phyloP scores from a whole-genome alignment of 495 filamentous ascomycete genomes.

The Hypomontagnella submonticulosa region DNA sequence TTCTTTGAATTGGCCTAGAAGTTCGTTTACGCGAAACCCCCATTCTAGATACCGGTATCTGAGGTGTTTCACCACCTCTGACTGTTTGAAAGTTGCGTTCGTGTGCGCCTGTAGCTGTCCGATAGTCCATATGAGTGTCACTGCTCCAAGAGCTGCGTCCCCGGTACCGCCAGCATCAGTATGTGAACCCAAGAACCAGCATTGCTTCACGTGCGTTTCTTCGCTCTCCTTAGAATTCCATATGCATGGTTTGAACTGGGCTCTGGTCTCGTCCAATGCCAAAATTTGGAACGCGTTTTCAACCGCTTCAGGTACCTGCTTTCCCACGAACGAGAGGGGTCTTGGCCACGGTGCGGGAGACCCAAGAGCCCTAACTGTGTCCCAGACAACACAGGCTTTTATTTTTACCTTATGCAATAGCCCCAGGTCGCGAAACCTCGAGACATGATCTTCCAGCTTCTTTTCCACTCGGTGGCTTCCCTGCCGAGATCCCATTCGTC shows the following conservation, averaged over 20 bases:
- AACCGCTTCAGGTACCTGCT: conserved; percentile 48
- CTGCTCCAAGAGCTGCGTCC: conserved; percentile 16
- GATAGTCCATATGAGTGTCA: conserved; percentile 23
- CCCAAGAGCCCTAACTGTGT: conserved; percentile 53
- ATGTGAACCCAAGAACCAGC: conserved; percentile 72
- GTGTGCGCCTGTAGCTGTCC: conserved; percentile 2
- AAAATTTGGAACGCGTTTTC: conserved; percentile 79
- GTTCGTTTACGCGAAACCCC: not conserved
- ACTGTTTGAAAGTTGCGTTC: not conserved
- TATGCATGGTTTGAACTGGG: conserved; percentile 70
- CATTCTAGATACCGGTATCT: conserved; percentile 2
- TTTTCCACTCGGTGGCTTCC: not conserved
- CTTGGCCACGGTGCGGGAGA: conserved; percentile 42
- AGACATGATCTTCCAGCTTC: not conserved
- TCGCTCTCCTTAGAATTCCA: conserved; percentile 58
- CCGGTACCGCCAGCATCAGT: conserved; percentile 64
- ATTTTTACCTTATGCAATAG: conserved; percentile 43
- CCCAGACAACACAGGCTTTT: conserved; percentile 54
- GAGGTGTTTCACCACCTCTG: not conserved
- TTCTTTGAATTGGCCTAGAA: not conserved
- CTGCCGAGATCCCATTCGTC: not conserved
- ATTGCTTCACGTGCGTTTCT: conserved; percentile 60
- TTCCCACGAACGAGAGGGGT: conserved; percentile 50
- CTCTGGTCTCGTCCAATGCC: conserved; percentile 74
- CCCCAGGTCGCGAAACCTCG: not conserved